Conservation (phyloP, 495 filamentous ascomycete genomes). For the Staphylotrichum tortipilum region DNA sequence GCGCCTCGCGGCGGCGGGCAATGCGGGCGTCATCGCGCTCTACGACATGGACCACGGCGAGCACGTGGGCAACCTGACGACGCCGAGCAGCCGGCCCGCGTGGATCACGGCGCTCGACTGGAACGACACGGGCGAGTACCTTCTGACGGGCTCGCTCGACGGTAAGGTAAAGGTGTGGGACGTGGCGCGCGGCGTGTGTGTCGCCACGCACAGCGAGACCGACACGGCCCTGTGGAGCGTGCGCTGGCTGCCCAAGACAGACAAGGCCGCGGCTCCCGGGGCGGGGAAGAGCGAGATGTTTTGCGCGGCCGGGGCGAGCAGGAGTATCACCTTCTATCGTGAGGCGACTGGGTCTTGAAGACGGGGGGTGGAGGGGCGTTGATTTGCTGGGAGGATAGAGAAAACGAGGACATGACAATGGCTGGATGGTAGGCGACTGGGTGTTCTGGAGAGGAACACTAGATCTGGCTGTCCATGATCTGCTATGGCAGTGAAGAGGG, state of each 20-base stretch:
- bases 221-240: slow-evolving; percentile 81
- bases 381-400: not conserved
- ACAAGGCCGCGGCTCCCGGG: slow-evolving; percentile 25
- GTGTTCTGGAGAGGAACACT: no score
- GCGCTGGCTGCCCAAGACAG: slow-evolving; percentile 75
- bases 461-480: no score
- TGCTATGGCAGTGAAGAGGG: no score
- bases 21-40: slow-evolving; percentile 77
- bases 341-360: slow-evolving; percentile 70
- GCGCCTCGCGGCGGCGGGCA: slow-evolving; percentile 85
- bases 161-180: slow-evolving; percentile 96
- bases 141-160: slow-evolving; percentile 80
- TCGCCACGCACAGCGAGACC: slow-evolving; percentile 87
- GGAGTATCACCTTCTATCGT: slow-evolving; percentile 78
- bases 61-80: slow-evolving; percentile 75
- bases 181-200: slow-evolving; percentile 68
- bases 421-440: no score
- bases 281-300: slow-evolving; percentile 72
- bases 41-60: slow-evolving; percentile 90
- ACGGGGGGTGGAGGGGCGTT: not conserved
- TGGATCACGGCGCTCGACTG: slow-evolving; percentile 89
- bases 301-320: slow-evolving; percentile 71
- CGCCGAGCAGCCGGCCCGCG: slow-evolving; percentile 49
- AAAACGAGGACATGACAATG: not conserved
- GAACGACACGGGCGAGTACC: slow-evolving; percentile 88